These are phyloP conservation scores for Russula brevipes DNA, from an alignment of 768 basidiomycete species.

Conservation along the genomic window DNA sequence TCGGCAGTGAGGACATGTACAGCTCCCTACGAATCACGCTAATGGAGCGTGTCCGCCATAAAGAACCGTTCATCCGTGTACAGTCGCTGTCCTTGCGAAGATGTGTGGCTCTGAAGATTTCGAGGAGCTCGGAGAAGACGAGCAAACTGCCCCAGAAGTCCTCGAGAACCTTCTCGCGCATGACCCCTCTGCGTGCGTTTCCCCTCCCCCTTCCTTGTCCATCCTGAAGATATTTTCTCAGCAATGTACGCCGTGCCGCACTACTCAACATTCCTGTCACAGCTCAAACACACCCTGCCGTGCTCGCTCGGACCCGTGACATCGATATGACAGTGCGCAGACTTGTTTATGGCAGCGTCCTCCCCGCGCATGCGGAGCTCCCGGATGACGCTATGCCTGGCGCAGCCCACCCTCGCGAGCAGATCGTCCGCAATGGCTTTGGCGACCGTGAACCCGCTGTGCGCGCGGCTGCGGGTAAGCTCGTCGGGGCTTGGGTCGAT, in stretches of 20 bases:
- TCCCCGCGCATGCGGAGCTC: constrained; percentile 39
- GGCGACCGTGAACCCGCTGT: constrained; percentile 80
- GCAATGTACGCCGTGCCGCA: constrained; percentile 82
- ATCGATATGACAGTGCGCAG: constrained; percentile 70
- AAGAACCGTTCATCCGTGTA: constrained; percentile 67
- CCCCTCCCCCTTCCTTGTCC: not conserved
- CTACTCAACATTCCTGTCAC: constrained; percentile 65
- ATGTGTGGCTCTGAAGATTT: constrained; percentile 67
- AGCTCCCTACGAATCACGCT: constrained; percentile 53
- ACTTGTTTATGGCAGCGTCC: constrained; percentile 58
- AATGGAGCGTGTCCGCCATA: constrained; percentile 71
- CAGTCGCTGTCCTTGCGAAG: constrained; percentile 72
- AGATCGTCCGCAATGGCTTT: constrained; percentile 74
- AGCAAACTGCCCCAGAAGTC: constrained; percentile 51
- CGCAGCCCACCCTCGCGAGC: constrained; percentile 68
- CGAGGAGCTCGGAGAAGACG: constrained; percentile 46
- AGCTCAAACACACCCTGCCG: constrained; percentile 49
- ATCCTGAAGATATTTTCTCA: constrained; percentile 30
- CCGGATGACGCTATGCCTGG: constrained; percentile 29
- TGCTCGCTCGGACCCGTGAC: constrained; percentile 78
- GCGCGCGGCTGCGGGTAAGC: constrained; percentile 60
- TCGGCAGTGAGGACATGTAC: constrained; percentile 70
- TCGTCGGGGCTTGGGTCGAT: constrained; percentile 76
- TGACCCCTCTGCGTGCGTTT: constrained; percentile 71
- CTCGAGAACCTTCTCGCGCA: constrained; percentile 61